Percentiles rank a stretch among this genome's conserved stretches.
These are phyloP conservation scores for Leishmania tarentolae DNA, from an alignment of 208 protist species.

Conservation along the genomic window DNA sequence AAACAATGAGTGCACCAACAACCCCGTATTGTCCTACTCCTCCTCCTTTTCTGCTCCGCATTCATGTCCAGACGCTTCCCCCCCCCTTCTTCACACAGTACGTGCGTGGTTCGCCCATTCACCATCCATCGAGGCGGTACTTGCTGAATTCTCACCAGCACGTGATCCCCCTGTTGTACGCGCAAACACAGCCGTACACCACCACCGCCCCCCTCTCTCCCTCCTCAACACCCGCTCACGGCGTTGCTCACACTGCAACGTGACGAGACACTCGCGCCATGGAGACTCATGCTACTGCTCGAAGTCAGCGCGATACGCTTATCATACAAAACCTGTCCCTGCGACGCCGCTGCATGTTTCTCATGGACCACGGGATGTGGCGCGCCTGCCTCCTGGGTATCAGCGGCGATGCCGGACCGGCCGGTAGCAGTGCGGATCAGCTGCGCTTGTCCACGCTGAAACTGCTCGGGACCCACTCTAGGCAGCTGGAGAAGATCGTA, in stretches of 20 bases:
- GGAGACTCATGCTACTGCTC: not conserved
- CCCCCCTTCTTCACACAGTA: not conserved
- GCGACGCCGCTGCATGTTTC: conserved; percentile 73
- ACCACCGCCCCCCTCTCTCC: not conserved
- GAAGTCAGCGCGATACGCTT: conserved; percentile 11
- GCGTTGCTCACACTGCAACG: not conserved
- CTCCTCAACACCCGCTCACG: not conserved
- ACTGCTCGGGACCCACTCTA: conserved; percentile 4
- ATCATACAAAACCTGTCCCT: conserved; percentile 57
- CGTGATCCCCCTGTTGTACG: not conserved
- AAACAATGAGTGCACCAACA: not conserved
- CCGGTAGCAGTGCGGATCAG: not conserved
- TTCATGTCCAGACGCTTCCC: not conserved
- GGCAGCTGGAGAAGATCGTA: not conserved
- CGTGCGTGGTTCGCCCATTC: not conserved
- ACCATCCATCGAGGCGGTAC: not conserved
- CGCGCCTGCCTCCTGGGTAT: conserved; percentile 1
- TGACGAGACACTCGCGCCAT: not conserved
- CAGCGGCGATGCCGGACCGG: not conserved
- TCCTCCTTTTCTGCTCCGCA: not conserved
- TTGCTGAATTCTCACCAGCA: not conserved
- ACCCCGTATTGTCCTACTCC: not conserved
- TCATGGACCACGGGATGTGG: conserved; percentile 46
- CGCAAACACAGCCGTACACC: not conserved
- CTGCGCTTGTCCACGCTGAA: conserved; percentile 1